These are phyloP conservation scores for Acanthamoeba polyphaga DNA, from an alignment of 208 protist species.

Conservation along the genomic window DNA sequence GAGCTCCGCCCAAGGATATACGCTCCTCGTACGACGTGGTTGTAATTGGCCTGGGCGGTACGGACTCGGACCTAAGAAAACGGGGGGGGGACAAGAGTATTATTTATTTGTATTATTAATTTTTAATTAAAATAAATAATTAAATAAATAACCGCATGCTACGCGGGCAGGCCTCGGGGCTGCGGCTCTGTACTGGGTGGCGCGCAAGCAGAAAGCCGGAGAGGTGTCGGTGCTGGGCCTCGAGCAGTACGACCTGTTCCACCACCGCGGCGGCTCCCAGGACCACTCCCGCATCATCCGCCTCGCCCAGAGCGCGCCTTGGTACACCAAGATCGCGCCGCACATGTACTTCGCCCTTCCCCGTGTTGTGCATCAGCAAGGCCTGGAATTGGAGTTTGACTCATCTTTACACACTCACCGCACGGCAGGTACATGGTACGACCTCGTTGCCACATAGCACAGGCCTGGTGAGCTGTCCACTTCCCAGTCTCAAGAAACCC, in stretches of 20 bases:
- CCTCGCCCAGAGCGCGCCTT: constrained; percentile 18
- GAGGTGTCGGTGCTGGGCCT: constrained; percentile 30
- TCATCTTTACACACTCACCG: neutral
- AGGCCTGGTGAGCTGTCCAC: neutral
- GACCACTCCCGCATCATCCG: constrained; percentile 77
- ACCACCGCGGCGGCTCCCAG: constrained; percentile 63
- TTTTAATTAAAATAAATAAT: too few relatives aligned
- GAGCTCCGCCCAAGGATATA: neutral
- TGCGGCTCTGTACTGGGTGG: constrained; percentile 63
- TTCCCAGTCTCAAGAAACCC: too few relatives aligned
- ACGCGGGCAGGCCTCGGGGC: constrained; percentile 24
- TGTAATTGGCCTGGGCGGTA: constrained; percentile 60
- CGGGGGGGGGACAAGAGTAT: too few relatives aligned
- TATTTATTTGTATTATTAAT: too few relatives aligned
- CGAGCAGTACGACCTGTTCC: constrained; percentile 69
- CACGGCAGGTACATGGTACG: neutral
- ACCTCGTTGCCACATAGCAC: neutral
- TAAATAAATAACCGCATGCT: too few relatives aligned
- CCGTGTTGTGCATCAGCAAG: neutral
- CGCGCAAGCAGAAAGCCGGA: neutral
- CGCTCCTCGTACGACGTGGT: constrained; percentile 30
- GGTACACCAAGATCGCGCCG: constrained; percentile 61
- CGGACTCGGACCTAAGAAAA: neutral
- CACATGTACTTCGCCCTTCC: constrained; percentile 51
- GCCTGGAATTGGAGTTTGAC: neutral